Evolutionary conservation across 2,329 filamentous ascomycete species (phyloP), one percentile per base, ranked within the genome.

Genomic region (Paecilomyces variotii): DNA sequence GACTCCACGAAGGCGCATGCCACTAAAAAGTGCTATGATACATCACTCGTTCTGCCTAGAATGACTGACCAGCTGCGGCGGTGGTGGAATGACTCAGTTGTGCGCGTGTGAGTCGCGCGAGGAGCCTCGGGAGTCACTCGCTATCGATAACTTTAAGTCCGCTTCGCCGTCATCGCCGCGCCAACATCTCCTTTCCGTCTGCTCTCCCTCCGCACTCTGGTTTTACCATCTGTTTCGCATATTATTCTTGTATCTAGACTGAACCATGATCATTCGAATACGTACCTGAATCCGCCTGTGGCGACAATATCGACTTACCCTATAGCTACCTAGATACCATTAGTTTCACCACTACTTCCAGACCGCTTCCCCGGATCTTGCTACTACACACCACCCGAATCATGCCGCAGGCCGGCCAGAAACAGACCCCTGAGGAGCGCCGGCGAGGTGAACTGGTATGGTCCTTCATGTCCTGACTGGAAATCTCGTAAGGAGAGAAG

Each of bases 371-470:
- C n/a, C 19, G 19, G 14, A 45, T 19, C 39, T 45, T 45, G 39
- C 30, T 32, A 32, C n/a, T 35, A 55, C 51, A 52, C 56, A 24
- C 12, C 24, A 53, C 53, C 45, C 34, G 28, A 56, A 70, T 45
- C 34, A 78, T 77, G 75, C 70, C 72, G 34, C 65, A 69, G 12
- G 62, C 67, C 56, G 66, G 67, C 67, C 76, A 65, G 72, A 89
- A 87, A 73, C 82, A 86, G 69, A 83, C 87, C 59, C 82, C 84
- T 49, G 86, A 90, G 69, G 92, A 96, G 76, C 85, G 89, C 74
- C 87, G 90, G 65, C 91, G 90, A 77, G 91, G 91, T 65, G 92
- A 97, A 78, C 85, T 89, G 61, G 90, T 93, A 83, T 61, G 83
- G 67, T 53, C 30, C 27, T 34, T 32, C 27, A 32, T 56, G 30